phyloP scores from a whole-genome alignment of 768 basidiomycete species.

The Pleurotus sapidus region DNA sequence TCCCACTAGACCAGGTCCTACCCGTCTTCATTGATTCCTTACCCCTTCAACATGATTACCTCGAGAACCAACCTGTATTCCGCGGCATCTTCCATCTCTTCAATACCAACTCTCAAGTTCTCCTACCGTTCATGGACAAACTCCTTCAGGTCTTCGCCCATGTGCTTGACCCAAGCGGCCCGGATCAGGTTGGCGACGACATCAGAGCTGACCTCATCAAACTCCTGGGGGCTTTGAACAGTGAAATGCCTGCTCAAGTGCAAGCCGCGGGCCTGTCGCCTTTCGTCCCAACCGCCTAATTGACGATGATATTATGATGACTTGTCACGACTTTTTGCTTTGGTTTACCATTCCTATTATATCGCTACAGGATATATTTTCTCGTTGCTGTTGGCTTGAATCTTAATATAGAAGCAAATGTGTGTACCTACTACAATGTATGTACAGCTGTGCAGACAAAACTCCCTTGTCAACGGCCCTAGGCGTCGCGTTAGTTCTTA shows the following conservation, averaged over 20 bases:
- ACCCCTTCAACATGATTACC: slow-evolving; percentile 82
- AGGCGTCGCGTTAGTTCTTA: too few relatives aligned
- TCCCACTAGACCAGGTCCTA: slow-evolving; percentile 90
- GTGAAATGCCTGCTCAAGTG: slow-evolving; percentile 74
- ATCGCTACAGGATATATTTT: slow-evolving; percentile 4
- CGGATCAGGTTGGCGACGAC: slow-evolving; percentile 81
- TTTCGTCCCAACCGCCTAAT: slow-evolving; percentile 46
- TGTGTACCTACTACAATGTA: neutral
- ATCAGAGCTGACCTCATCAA: slow-evolving; percentile 72
- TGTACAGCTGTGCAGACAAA: neutral
- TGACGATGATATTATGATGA: slow-evolving; percentile 7
- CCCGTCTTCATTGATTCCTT: slow-evolving; percentile 80
- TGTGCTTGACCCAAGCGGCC: slow-evolving; percentile 72
- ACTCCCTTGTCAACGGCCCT: too few relatives aligned
- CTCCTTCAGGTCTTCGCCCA: slow-evolving; percentile 77
- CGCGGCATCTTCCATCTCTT: slow-evolving; percentile 87
- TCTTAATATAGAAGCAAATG: neutral
- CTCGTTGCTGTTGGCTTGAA: neutral
- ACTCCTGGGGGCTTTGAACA: slow-evolving; percentile 69
- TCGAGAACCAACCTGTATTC: slow-evolving; percentile 91
- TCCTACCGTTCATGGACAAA: slow-evolving; percentile 75
- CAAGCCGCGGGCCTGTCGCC: slow-evolving; percentile 71
- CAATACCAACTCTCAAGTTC: slow-evolving; percentile 64
- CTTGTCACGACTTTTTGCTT: neutral
- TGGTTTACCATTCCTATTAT: neutral